A percentile compares a stretch with the other conserved stretches of the same genome.
Conservation (phyloP, 2,329 filamentous ascomycete species). For the Chaetomiaceae sp. region DNA sequence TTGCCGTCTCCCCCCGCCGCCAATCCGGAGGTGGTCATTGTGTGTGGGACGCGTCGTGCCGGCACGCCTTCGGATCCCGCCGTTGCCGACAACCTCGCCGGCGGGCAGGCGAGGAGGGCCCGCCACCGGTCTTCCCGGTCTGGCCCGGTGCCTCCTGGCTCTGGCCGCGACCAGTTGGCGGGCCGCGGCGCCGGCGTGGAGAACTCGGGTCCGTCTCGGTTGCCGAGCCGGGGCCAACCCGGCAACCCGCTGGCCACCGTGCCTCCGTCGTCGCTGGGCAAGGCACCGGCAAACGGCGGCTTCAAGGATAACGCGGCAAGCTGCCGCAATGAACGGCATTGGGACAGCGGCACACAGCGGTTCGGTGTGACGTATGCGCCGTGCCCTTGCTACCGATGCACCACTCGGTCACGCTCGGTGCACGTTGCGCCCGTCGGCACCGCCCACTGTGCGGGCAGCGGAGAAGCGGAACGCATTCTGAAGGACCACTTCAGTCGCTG, state of each 20-base stretch:
- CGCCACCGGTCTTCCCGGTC: conserved; percentile 11
- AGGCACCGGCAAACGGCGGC: too few relatives aligned
- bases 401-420: background rate
- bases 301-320: background rate
- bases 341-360: too few relatives aligned
- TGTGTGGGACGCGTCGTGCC: background rate
- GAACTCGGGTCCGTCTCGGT: conserved; percentile 12
- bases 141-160: conserved; percentile 1
- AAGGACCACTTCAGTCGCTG: background rate
- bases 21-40: background rate
- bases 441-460: background rate
- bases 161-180: background rate
- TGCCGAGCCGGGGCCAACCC: conserved; percentile 3
- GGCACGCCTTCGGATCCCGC: background rate
- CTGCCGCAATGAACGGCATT: background rate
- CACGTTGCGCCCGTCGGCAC: background rate
- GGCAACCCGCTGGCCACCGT: too few relatives aligned
- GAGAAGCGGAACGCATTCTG: background rate
- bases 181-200: background rate
- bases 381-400: conserved; percentile 1
- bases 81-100: background rate
- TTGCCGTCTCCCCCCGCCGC: background rate
- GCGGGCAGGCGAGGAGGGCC: background rate
- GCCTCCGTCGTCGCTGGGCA: too few relatives aligned
- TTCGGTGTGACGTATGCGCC: background rate